These are phyloP conservation scores for Eimeria maxima DNA, from an alignment of 169 alveolate species.

Conservation along the genomic window DNA sequence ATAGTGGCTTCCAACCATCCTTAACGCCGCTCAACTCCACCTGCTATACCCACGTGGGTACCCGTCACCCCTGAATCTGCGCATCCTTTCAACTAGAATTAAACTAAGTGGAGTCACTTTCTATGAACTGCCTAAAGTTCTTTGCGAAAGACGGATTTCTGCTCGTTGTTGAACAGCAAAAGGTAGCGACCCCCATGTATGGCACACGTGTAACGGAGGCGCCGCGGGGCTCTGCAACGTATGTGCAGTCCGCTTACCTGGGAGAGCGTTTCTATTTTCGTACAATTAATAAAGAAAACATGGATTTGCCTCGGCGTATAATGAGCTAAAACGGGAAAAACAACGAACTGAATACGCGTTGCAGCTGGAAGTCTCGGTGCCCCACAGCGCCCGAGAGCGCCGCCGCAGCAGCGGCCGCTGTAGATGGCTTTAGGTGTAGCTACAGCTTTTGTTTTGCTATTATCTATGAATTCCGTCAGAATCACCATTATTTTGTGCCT, in stretches of 20 bases:
- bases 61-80: no score
- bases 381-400: slow-evolving; percentile 77
- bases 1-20: no score
- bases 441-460: not conserved
- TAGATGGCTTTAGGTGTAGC: slow-evolving; percentile 9
- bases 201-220: not conserved
- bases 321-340: not conserved
- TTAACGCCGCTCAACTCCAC: no score
- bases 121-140: not conserved
- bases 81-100: no score
- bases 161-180: not conserved
- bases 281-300: not conserved
- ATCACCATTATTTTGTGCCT: not conserved
- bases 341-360: not conserved
- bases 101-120: no score
- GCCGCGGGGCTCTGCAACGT: not conserved
- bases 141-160: not conserved
- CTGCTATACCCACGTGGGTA: no score
- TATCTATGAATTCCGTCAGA: not conserved
- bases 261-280: not conserved
- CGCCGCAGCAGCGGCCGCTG: slow-evolving; percentile 57
- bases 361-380: slow-evolving; percentile 69
- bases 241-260: not conserved
- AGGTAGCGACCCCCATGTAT: not conserved
- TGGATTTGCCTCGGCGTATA: not conserved